These are phyloP conservation scores for Hyphodiscus sp. DNA, from an alignment of 2,329 filamentous ascomycete species.

Conservation along the genomic window DNA sequence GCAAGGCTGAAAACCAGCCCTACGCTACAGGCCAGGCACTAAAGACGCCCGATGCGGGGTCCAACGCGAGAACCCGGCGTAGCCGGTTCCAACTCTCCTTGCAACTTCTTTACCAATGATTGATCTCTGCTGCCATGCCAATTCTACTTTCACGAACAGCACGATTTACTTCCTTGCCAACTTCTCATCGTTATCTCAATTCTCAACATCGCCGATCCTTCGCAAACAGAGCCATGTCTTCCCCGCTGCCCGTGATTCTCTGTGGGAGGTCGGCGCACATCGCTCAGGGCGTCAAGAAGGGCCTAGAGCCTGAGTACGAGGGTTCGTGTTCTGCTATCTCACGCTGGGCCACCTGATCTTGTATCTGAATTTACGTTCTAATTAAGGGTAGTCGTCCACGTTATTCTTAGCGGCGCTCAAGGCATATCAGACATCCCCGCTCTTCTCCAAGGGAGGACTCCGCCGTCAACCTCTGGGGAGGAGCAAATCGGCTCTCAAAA, in stretches of 20 bases:
- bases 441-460: conserved; percentile 3
- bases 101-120: too few relatives aligned
- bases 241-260: conserved; percentile 3
- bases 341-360: not conserved
- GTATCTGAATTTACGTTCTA: too few relatives aligned
- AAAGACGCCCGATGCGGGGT: too few relatives aligned
- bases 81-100: too few relatives aligned
- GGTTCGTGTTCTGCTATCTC: not conserved
- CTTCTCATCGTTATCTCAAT: not conserved
- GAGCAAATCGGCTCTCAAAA: conserved; percentile 7
- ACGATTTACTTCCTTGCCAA: not conserved
- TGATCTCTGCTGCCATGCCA: not conserved
- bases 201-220: not conserved
- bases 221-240: not conserved
- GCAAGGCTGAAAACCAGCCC: too few relatives aligned
- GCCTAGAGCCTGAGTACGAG: conserved; percentile 10
- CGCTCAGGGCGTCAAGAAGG: conserved; percentile 6
- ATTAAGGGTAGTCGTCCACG: conserved; percentile 6
- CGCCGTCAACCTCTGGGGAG: not conserved
- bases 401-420: conserved; percentile 5
- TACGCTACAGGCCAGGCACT: too few relatives aligned
- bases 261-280: conserved; percentile 6
- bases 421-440: conserved; percentile 5
- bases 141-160: not conserved
- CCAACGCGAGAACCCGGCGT: too few relatives aligned